phyloP scores from a whole-genome alignment of 2,329 filamentous ascomycete genomes.

The Helotiales sp. region DNA sequence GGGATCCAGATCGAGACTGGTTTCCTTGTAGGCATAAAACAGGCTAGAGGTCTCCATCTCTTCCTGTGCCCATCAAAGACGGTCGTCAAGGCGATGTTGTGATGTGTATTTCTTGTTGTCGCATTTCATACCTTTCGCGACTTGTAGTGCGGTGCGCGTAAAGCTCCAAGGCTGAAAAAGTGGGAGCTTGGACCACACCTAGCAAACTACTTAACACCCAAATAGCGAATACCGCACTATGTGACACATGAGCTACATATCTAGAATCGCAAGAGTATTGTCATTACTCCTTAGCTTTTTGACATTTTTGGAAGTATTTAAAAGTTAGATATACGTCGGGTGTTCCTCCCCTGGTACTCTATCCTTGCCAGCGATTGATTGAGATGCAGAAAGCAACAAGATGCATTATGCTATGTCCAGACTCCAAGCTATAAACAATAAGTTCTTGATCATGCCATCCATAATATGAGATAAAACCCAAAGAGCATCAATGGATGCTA shows the following conservation, averaged over 20 bases:
- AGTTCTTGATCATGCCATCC: background rate
- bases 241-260: background rate
- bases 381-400: background rate
- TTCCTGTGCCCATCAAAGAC: slow-evolving; percentile 60
- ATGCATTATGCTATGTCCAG: background rate
- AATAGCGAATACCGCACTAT: background rate
- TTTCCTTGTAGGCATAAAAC: slow-evolving; percentile 80
- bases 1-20: slow-evolving; percentile 78
- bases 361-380: no score
- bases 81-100: slow-evolving; percentile 14
- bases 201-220: background rate
- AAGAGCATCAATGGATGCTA: slow-evolving; percentile 18
- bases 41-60: slow-evolving; percentile 65
- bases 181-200: no score
- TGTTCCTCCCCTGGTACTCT: no score
- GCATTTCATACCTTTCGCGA: slow-evolving; percentile 24
- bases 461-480: slow-evolving; percentile 4
- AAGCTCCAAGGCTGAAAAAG: no score
- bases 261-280: no score
- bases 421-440: slow-evolving; percentile 1
- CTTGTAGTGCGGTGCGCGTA: no score
- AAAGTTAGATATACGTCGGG: no score
- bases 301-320: no score
- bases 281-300: no score
- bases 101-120: slow-evolving; percentile 17